phyloP scores from a whole-genome alignment of 2,329 filamentous ascomycete species.

The Colletotrichum destructivum region DNA sequence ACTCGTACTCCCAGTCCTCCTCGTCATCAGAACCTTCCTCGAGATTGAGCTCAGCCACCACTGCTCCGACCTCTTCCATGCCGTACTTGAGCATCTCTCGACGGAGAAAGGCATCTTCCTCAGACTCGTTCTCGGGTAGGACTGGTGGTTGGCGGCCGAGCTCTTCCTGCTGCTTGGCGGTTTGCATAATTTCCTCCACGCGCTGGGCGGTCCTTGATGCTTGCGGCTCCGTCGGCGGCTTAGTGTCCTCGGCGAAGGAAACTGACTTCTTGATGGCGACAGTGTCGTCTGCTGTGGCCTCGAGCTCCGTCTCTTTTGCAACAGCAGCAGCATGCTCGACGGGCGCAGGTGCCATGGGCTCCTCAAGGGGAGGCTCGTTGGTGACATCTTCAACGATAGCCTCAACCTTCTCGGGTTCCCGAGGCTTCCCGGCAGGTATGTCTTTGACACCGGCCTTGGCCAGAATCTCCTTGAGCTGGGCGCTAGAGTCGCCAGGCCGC shows the following conservation, averaged over 20 bases:
- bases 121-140: slow-evolving; percentile 81
- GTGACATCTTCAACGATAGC: slow-evolving; percentile 40
- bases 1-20: slow-evolving; percentile 67
- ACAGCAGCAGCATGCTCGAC: neutral
- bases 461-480: slow-evolving; percentile 79
- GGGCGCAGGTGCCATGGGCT: neutral
- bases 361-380: slow-evolving; percentile 22
- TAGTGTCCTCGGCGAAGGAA: slow-evolving; percentile 74
- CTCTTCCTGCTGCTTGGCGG: slow-evolving; percentile 69
- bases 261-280: slow-evolving; percentile 69
- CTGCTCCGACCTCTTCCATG: slow-evolving; percentile 88
- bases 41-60: slow-evolving; percentile 92
- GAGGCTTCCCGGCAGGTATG: slow-evolving; percentile 48
- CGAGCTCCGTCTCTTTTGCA: neutral
- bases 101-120: slow-evolving; percentile 84
- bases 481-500: slow-evolving; percentile 76
- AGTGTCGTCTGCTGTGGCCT: slow-evolving; percentile 16
- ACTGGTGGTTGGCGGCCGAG: slow-evolving; percentile 65
- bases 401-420: slow-evolving; percentile 6
- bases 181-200: slow-evolving; percentile 70
- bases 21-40: slow-evolving; percentile 76
- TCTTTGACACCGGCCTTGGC: slow-evolving; percentile 81
- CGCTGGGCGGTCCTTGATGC: slow-evolving; percentile 61
- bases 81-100: slow-evolving; percentile 93
- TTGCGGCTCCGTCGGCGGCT: slow-evolving; percentile 58